phyloP scores from a whole-genome alignment of 257 asterid species.

The Jasminum sambac region DNA sequence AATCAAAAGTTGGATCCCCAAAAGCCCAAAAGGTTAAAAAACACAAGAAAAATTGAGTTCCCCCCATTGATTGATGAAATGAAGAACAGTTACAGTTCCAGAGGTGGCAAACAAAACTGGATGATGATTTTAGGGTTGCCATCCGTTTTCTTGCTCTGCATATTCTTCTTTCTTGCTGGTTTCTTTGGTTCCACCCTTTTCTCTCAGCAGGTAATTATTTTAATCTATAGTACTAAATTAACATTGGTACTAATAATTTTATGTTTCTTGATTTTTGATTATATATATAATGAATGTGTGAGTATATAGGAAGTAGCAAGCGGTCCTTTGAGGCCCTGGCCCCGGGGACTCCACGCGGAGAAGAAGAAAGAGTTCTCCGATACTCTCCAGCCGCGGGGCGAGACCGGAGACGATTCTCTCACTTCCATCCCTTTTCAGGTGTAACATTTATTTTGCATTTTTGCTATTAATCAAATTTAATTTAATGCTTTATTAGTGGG shows the following conservation, averaged over 20 bases:
- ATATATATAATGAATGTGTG: not conserved
- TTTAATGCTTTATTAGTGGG: too few species aligned
- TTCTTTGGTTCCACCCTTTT: conserved; percentile 76
- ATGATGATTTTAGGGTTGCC: conserved; percentile 58
- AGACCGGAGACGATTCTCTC: conserved; percentile 56
- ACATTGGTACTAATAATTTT: too few species aligned
- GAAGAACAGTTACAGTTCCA: conserved; percentile 62
- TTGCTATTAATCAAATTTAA: too few species aligned
- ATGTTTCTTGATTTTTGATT: too few species aligned
- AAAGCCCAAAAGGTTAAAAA: too few species aligned
- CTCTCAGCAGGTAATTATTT: conserved; percentile 61
- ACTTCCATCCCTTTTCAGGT: conserved; percentile 77
- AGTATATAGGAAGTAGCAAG: not conserved
- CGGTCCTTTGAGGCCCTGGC: not conserved
- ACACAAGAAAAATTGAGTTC: too few species aligned
- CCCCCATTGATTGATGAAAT: conserved; percentile 24
- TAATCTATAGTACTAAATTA: too few species aligned
- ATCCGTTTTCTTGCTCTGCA: conserved; percentile 61
- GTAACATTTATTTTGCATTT: not conserved
- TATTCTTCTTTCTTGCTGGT: conserved; percentile 80
- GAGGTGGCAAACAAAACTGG: conserved; percentile 33
- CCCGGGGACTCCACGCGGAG: conserved; percentile 40
- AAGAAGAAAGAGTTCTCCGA: conserved; percentile 36
- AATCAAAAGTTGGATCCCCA: too few species aligned
- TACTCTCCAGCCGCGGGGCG: conserved; percentile 54